Conservation (phyloP, 768 basidiomycete species). For the Boletus insuetus region DNA sequence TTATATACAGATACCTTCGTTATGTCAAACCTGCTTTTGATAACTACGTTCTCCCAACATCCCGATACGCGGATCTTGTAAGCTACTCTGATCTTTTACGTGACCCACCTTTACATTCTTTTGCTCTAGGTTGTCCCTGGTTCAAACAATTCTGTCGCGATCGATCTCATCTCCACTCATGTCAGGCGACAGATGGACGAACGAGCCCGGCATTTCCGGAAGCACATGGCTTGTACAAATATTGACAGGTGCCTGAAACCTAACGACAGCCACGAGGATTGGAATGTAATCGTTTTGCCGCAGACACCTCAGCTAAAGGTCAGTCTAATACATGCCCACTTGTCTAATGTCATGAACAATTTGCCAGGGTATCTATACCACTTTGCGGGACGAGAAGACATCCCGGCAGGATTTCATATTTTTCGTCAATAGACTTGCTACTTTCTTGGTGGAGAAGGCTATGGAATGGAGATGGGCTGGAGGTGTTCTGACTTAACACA, state of each 20-base stretch:
- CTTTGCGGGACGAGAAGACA: conserved; percentile 71
- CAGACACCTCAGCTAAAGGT: conserved; percentile 83
- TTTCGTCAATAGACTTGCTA: conserved; percentile 84
- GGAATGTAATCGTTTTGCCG: conserved; percentile 63
- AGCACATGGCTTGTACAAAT: conserved; percentile 60
- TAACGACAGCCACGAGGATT: conserved; percentile 41
- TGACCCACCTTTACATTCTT: neutral
- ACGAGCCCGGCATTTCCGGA: conserved; percentile 69
- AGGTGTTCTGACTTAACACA: too few relatives aligned
- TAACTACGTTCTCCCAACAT: conserved; percentile 87
- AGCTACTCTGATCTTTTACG: conserved; percentile 1
- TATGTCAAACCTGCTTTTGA: conserved; percentile 96
- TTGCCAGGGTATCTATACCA: conserved; percentile 82
- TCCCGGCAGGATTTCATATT: conserved; percentile 87
- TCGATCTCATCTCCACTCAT: conserved; percentile 91
- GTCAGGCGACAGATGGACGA: conserved; percentile 81
- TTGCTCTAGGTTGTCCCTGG: conserved; percentile 89
- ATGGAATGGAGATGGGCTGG: too few relatives aligned
- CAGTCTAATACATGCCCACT: conserved; percentile 5
- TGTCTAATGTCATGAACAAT: neutral
- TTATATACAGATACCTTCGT: conserved; percentile 81
- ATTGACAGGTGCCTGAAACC: conserved; percentile 34
- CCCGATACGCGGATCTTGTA: conserved; percentile 88
- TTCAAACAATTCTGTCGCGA: conserved; percentile 82
- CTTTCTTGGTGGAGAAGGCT: conserved; percentile 80